phyloP scores from a whole-genome alignment of 1,284 basidiomycete species.

The Quambalaria eucalypti region DNA sequence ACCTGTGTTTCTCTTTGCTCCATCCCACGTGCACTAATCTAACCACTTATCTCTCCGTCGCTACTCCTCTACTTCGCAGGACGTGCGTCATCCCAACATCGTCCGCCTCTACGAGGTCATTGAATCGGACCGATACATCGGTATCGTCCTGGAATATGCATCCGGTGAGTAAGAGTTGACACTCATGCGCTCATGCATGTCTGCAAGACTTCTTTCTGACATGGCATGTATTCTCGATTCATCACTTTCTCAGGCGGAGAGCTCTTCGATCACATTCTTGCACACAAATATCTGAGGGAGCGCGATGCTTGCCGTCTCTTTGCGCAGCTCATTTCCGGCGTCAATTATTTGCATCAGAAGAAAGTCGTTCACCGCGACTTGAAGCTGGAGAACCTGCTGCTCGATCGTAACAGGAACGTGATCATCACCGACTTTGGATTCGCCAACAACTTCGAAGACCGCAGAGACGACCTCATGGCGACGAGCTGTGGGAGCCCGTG shows the following conservation, averaged over 20 bases:
- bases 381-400: constrained; percentile 93
- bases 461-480: constrained; percentile 88
- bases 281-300: constrained; percentile 92
- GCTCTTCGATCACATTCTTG: constrained; percentile 96
- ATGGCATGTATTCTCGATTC: not conserved
- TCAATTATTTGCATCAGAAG: constrained; percentile 97
- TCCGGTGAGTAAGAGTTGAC: constrained; percentile 56
- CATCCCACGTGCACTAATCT: not conserved
- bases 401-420: constrained; percentile 94
- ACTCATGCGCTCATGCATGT: not conserved
- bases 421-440: constrained; percentile 99
- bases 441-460: constrained; percentile 80
- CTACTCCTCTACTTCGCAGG: constrained; percentile 52
- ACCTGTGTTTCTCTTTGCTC: not conserved
- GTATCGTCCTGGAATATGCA: constrained; percentile 97
- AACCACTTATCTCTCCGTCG: constrained; percentile 10
- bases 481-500: constrained; percentile 95
- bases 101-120: constrained; percentile 97
- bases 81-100: constrained; percentile 93
- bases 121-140: constrained; percentile 98
- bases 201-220: not conserved
- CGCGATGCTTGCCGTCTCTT: constrained; percentile 91
- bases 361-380: constrained; percentile 98
- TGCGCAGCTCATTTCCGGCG: constrained; percentile 94
- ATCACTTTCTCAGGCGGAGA: constrained; percentile 62